Percentiles rank a stretch among this genome's conserved stretches.
Conservation (phyloP, 1,284 basidiomycete genomes). For the Cryptococcus deneoformans region DNA sequence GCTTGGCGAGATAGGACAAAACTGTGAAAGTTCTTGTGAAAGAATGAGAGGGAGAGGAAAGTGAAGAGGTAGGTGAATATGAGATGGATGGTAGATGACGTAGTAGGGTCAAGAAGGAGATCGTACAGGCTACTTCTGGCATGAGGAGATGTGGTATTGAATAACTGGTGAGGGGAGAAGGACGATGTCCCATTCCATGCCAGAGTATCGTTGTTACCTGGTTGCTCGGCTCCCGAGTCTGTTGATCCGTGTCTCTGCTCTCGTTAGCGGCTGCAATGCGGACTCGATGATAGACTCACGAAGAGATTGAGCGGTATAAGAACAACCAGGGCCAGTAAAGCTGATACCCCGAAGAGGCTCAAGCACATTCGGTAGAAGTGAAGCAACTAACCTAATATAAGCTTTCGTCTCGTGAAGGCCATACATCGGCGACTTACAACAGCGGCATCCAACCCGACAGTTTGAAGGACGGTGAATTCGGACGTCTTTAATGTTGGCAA, state of each 20-base stretch:
- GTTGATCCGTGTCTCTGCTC: constrained; percentile 67
- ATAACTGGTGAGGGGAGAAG: not conserved
- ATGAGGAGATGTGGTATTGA: constrained; percentile 16
- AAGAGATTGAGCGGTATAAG: constrained; percentile 89
- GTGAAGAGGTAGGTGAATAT: constrained; percentile 94
- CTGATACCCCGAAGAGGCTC: constrained; percentile 79
- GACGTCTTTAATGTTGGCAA: constrained; percentile 84
- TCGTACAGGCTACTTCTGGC: constrained; percentile 54
- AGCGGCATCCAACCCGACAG: constrained; percentile 93
- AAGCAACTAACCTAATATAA: constrained; percentile 62
- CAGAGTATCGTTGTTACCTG: constrained; percentile 44
- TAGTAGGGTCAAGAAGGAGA: constrained; percentile 78
- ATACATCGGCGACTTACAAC: constrained; percentile 58
- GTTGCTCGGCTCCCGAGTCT: constrained; percentile 59
- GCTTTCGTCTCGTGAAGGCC: not conserved
- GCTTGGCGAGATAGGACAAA: constrained; percentile 91
- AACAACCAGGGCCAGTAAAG: constrained; percentile 70
- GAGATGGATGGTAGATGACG: constrained; percentile 81
- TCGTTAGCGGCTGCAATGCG: not conserved
- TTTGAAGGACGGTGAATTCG: constrained; percentile 92
- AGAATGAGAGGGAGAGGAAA: constrained; percentile 73
- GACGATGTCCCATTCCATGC: not conserved
- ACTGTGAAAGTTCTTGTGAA: constrained; percentile 82
- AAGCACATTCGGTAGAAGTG: constrained; percentile 96
- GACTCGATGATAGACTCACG: constrained; percentile 52